These are phyloP conservation scores for Lepraria neglecta DNA, from an alignment of 495 filamentous ascomycete genomes.

Conservation along the genomic window DNA sequence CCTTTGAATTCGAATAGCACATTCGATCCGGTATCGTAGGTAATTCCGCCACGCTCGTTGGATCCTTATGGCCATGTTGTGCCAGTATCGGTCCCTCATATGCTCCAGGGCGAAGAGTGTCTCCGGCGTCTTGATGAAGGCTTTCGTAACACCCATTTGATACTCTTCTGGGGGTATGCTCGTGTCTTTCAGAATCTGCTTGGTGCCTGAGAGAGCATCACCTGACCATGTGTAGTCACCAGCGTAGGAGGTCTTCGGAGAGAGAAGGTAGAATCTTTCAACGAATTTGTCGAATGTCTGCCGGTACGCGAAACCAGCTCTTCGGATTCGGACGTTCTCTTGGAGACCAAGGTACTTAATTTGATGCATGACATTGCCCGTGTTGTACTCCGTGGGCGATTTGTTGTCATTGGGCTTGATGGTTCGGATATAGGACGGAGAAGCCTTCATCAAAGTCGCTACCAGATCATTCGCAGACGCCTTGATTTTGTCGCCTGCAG, in stretches of 20 bases:
- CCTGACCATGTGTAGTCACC: conserved; percentile 96
- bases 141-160: conserved; percentile 95
- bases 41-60: conserved; percentile 97
- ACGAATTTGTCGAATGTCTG: conserved; percentile 98
- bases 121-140: conserved; percentile 98
- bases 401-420: conserved; percentile 99
- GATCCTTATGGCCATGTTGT: conserved; percentile 98
- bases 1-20: conserved; percentile 86
- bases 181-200: conserved; percentile 92
- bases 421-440: conserved; percentile 95
- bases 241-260: conserved; percentile 88
- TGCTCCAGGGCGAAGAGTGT: conserved; percentile 95
- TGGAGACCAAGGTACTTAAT: conserved; percentile 99
- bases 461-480: conserved; percentile 94
- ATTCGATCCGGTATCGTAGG: conserved; percentile 82
- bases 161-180: conserved; percentile 92
- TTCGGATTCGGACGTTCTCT: conserved; percentile 96
- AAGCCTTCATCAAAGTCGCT: conserved; percentile 90
- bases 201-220: conserved; percentile 77
- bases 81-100: conserved; percentile 97
- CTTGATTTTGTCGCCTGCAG: conserved; percentile 96
- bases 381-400: conserved; percentile 84
- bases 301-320: conserved; percentile 94
- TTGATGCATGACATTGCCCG: conserved; percentile 89
- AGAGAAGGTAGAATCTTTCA: conserved; percentile 93